phyloP scores from a whole-genome alignment of 441 rosid species.

The Jatropha multifida region DNA sequence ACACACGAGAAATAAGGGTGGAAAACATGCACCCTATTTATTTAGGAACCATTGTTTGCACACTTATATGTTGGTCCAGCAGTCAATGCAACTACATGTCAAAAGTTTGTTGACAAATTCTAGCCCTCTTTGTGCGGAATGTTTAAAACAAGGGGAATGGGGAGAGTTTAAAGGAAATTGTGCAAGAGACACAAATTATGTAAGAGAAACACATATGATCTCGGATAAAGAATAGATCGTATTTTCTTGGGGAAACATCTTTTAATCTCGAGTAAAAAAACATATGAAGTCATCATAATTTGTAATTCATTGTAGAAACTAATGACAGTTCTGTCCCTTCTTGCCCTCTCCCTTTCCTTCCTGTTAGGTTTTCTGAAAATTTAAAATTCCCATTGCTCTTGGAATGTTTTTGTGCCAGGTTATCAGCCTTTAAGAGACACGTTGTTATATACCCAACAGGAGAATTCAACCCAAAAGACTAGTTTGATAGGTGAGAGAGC shows the following conservation, averaged over 20 bases:
- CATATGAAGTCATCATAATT: background rate
- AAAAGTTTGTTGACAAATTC: background rate
- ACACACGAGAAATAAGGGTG: too few relatives aligned
- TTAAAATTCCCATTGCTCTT: background rate
- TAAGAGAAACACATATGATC: too few relatives aligned
- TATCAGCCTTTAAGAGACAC: too few relatives aligned
- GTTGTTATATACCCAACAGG: too few relatives aligned
- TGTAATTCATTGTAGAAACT: background rate
- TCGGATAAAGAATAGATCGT: too few relatives aligned
- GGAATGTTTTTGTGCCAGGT: background rate
- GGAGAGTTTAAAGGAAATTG: too few relatives aligned
- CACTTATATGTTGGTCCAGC: background rate
- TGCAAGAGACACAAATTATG: too few relatives aligned
- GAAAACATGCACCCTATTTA: background rate
- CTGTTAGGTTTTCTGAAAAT: background rate
- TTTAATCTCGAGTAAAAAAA: background rate
- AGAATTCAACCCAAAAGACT: too few relatives aligned
- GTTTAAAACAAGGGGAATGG: background rate
- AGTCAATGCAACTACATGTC: background rate
- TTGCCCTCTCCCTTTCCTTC: background rate
- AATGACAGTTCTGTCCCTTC: too few relatives aligned
- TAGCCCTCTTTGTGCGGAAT: background rate
- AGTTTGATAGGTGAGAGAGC: too few relatives aligned
- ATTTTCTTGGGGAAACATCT: background rate
- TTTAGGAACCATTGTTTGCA: background rate